Conservation (phyloP, 768 basidiomycete species). For the Strobilomyces confusus region DNA sequence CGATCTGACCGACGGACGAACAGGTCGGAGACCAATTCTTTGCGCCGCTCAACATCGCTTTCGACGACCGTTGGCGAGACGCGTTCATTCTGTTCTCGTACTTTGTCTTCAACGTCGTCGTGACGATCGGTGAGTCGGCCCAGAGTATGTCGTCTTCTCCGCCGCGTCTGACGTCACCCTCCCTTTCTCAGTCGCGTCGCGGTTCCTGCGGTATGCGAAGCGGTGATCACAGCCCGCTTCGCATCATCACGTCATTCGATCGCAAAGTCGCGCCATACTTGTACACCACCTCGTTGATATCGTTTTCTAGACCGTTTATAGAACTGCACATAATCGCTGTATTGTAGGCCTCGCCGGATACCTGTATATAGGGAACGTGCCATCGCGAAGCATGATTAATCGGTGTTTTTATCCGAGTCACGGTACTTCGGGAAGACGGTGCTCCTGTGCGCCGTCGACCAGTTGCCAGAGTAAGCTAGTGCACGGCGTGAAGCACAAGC, state of each 20-base stretch:
- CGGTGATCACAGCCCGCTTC: conserved; percentile 30
- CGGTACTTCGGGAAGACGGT: no score
- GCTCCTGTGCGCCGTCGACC: no score
- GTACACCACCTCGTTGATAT: no score
- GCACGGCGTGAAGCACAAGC: no score
- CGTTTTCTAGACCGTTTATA: no score
- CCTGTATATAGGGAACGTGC: no score
- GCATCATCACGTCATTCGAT: neutral
- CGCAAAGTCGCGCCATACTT: no score
- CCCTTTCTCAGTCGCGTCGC: conserved; percentile 50
- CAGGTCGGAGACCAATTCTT: conserved; percentile 68
- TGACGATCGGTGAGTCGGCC: conserved; percentile 44
- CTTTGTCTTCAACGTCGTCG: conserved; percentile 67
- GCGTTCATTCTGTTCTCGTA: conserved; percentile 62
- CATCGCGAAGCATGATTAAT: no score
- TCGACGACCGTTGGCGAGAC: conserved; percentile 62
- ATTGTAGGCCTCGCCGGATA: no score
- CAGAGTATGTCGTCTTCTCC: neutral
- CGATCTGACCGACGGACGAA: neutral
- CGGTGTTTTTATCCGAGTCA: no score
- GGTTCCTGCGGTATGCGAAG: conserved; percentile 68
- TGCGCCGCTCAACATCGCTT: conserved; percentile 62
- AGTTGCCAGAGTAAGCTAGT: no score
- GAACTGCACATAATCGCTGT: no score
- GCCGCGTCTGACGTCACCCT: neutral